A percentile compares a stretch with the other conserved stretches of the same genome.
Conservation (phyloP, 1,139 yeast genomes). For the Taiozyma onychis region DNA sequence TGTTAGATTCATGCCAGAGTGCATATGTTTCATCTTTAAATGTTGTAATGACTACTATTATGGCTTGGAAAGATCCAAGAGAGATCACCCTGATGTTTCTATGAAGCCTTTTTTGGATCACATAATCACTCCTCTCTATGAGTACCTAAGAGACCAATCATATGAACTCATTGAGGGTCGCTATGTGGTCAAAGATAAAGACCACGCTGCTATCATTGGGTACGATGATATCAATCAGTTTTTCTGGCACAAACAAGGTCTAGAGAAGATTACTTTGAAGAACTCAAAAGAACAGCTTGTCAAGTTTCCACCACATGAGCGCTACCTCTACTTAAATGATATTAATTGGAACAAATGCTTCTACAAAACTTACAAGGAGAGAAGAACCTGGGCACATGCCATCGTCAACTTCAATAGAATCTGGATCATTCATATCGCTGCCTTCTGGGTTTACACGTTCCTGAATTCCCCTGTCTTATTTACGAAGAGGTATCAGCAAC, state of each 20-base stretch:
- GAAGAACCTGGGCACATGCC: conserved; percentile 55
- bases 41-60: conserved; percentile 61
- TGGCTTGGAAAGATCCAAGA: conserved; percentile 24
- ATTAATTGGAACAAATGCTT: conserved; percentile 48
- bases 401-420: conserved; percentile 53
- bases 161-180: conserved; percentile 34
- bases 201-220: conserved; percentile 49
- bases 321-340: conserved; percentile 39
- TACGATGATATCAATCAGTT: conserved; percentile 62
- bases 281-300: conserved; percentile 35
- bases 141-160: conserved; percentile 48
- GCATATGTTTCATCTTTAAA: conserved; percentile 65
- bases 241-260: conserved; percentile 52
- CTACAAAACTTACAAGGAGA: conserved; percentile 49
- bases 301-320: conserved; percentile 38
- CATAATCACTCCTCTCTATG: conserved; percentile 64
- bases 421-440: conserved; percentile 54
- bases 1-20: conserved; percentile 74
- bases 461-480: conserved; percentile 51
- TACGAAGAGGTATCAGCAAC: conserved; percentile 41
- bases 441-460: conserved; percentile 56
- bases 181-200: conserved; percentile 40
- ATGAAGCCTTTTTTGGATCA: conserved; percentile 45
- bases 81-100: conserved; percentile 9
- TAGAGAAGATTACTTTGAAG: conserved; percentile 37